Percentiles rank a stretch among this genome's conserved stretches.
These are phyloP conservation scores for Thermomucor indicae-seudaticae DNA, from an alignment of 371 early-diverging fungal genomes.

Conservation along the genomic window DNA sequence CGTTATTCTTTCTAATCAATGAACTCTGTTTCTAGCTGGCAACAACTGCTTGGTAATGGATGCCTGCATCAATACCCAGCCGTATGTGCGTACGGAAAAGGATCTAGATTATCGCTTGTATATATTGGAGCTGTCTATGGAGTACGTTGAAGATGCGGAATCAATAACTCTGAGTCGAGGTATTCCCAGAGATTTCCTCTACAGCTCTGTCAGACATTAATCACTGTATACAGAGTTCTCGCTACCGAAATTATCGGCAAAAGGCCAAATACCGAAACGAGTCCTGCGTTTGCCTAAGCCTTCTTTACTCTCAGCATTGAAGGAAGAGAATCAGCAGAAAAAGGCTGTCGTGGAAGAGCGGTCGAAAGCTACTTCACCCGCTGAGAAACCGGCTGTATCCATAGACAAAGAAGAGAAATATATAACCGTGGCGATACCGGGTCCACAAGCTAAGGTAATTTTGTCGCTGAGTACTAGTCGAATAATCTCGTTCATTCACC, in stretches of 20 bases:
- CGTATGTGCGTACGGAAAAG: constrained; percentile 44
- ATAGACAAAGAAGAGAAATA: constrained; percentile 9
- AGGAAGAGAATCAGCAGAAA: constrained; percentile 4
- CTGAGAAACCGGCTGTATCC: constrained; percentile 1
- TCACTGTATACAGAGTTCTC: constrained; percentile 45
- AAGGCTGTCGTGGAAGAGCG: too few relatives aligned
- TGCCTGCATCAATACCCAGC: constrained; percentile 65
- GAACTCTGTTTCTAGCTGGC: constrained; percentile 22
- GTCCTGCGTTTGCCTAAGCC: constrained; percentile 54
- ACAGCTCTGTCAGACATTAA: neutral
- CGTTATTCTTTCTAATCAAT: neutral
- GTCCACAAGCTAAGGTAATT: constrained; percentile 32
- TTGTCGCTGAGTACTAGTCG: too few relatives aligned
- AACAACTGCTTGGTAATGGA: constrained; percentile 56
- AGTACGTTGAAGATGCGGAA: constrained; percentile 61
- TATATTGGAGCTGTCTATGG: constrained; percentile 62
- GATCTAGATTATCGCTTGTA: constrained; percentile 63
- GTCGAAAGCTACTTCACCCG: too few relatives aligned
- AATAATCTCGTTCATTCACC: too few relatives aligned
- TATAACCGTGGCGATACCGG: constrained; percentile 27
- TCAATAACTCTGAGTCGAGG: constrained; percentile 47
- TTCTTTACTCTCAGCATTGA: constrained; percentile 39
- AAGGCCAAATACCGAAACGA: constrained; percentile 58
- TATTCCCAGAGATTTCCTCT: constrained; percentile 4
- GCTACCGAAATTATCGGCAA: constrained; percentile 53